Evolutionary conservation across 352 stramenopile genomes (phyloP).

Genomic region (Pythium rhizo-oryzae): DNA sequence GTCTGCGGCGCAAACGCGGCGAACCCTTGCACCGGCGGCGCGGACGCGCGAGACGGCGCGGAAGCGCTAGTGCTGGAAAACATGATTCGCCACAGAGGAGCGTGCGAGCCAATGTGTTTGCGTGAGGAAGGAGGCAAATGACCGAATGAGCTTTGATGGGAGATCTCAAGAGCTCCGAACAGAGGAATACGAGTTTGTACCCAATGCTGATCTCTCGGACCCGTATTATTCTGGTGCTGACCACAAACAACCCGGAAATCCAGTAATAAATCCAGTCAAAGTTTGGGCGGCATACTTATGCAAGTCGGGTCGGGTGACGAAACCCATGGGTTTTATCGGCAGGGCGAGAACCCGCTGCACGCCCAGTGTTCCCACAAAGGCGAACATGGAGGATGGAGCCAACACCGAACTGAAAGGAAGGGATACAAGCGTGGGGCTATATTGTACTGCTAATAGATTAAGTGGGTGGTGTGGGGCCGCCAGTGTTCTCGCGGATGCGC

Average conservation of each 20-base stretch:
- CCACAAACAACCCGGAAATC: neutral
- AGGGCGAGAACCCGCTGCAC: no score
- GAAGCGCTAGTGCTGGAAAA: neutral
- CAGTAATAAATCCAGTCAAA: conserved; percentile 19
- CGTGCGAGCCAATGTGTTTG: neutral
- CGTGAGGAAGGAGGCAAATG: neutral
- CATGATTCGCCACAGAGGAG: neutral
- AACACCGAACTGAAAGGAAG: no score
- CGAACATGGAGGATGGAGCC: neutral
- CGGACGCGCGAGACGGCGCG: no score
- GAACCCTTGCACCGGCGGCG: neutral
- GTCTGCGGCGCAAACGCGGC: conserved; percentile 2
- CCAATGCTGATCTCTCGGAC: neutral
- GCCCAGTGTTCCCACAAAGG: no score
- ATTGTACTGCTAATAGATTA: conserved; percentile 7
- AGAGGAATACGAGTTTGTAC: neutral
- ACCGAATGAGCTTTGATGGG: neutral
- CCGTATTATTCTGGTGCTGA: neutral
- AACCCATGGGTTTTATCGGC: neutral
- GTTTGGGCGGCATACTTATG: neutral
- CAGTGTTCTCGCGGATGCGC: neutral
- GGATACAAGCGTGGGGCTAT: no score
- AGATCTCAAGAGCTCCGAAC: neutral
- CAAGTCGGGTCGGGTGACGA: neutral
- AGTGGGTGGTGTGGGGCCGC: neutral